phyloP scores from a whole-genome alignment of 1,139 yeast species.

The Starmera stellimalicola region DNA sequence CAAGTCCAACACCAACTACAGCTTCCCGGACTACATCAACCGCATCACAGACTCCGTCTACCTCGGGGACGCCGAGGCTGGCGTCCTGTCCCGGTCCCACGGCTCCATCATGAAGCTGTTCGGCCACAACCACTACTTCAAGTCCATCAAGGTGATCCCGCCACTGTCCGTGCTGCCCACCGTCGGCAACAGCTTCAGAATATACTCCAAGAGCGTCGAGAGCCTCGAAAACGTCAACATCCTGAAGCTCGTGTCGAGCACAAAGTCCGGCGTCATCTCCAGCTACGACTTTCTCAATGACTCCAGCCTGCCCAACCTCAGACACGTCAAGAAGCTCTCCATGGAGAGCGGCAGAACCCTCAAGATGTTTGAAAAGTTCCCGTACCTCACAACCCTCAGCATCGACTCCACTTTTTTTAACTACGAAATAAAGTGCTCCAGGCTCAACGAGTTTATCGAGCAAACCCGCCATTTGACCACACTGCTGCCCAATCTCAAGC shows the following conservation, averaged over 20 bases:
- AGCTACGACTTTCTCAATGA: background rate
- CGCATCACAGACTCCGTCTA: slow-evolving; percentile 1
- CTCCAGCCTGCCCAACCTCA: slow-evolving; percentile 1
- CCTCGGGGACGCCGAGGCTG: background rate
- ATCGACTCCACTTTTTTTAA: slow-evolving; percentile 1
- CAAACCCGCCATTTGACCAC: background rate
- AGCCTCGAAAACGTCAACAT: background rate
- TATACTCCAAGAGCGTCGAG: background rate
- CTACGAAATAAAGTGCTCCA: background rate
- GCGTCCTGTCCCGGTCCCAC: background rate
- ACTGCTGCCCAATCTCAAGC: background rate
- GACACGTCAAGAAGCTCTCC: background rate
- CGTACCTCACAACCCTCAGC: background rate
- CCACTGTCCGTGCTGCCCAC: background rate
- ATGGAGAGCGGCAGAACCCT: slow-evolving; percentile 2
- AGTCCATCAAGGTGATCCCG: background rate
- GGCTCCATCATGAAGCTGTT: background rate
- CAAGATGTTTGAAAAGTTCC: slow-evolving; percentile 1
- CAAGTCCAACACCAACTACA: background rate
- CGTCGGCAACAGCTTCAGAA: background rate
- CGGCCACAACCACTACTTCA: slow-evolving; percentile 1
- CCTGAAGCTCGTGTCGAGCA: background rate
- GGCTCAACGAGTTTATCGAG: background rate
- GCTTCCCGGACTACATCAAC: background rate
- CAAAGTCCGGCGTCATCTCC: background rate